Evolutionary conservation across 768 basidiomycete species (phyloP), one percentile per base, ranked within the genome.

Genomic region (Pluteus cervinus): DNA sequence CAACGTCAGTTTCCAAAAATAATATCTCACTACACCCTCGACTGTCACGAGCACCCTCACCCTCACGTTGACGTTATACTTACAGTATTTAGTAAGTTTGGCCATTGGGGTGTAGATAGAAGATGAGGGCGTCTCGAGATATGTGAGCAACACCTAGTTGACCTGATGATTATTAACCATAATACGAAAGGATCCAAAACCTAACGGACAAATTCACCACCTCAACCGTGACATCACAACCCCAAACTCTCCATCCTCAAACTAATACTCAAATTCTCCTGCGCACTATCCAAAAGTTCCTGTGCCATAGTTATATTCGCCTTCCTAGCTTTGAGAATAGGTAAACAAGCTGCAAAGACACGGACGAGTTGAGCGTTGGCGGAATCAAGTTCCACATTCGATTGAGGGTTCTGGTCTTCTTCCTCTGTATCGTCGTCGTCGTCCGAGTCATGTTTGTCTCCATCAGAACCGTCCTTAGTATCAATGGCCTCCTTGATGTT

Each of bases 181-280:
- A n/a, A n/a, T n/a, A n/a, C n/a, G n/a, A n/a, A n/a, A n/a, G n/a
- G n/a, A n/a, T n/a, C n/a, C n/a, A n/a, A n/a, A n/a, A n/a, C n/a
- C n/a, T n/a, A n/a, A n/a, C n/a, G n/a, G n/a, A n/a, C n/a, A n/a
- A n/a, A n/a, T n/a, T n/a, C n/a, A n/a, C n/a, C n/a, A n/a, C n/a
- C n/a, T n/a, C n/a, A n/a, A n/a, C n/a, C n/a, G n/a, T n/a, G n/a
- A n/a, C n/a, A n/a, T n/a, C n/a, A n/a, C n/a, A n/a, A n/a, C n/a
- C 68, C 68, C 44, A 74, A 47, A 44, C 68, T 68, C 47, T 74
- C 71, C 60, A 73, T 61, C n/a, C 68, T 57, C 23, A 75, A 46
- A 30, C 54, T 57, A 22, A 71, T 60, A 33, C 65, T 70, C 16
- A 65, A 52, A 40, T 71, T 75, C 49, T 75, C 71, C 30, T 73